Evolutionary conservation across 2,329 filamentous ascomycete species (phyloP), one percentile per base, ranked within the genome.

Genomic region (Fusarium nygamai): DNA sequence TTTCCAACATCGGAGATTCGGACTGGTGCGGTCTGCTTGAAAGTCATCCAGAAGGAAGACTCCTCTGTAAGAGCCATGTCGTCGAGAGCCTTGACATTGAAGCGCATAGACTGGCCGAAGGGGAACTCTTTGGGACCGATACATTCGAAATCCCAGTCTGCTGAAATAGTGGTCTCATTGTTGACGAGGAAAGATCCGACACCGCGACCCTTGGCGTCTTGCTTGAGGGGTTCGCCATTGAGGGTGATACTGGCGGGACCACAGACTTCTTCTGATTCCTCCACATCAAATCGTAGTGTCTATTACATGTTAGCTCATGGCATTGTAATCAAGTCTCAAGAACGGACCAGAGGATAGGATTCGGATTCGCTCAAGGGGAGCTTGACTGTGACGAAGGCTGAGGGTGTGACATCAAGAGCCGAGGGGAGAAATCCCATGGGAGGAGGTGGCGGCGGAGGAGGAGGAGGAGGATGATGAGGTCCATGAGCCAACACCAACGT

Each of bases 71-170:
- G 77, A 39, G 81, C 60, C 65, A 80, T 79, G 56, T 83, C 85
- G 75, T 88, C 82, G 39, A 88, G 67, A 13, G 80, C 82, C 43
- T 84, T 75, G 48, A 88, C 78, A 41, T 82, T 80, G 48, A 89
- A 83, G 64, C 80, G 83, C 76, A 89, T 77, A 20, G 84, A 74
- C 74, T 88, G 86, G 56, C 84, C 84, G 56, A 84, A 78, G 19
- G 83, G 81, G 44, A 81, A 78, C 31, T 82, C 80, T 62, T 83
- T 82, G 58, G 83, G 79, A 20, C 82, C 81, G 44, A 79, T 56
- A 69, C 88, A 89, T 66, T 83, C 82, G 64, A 88, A 85, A 22
- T 80, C 78, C 88, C 88, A 89, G 57, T 82, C 81, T 64, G 85
- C 86, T 29, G 81, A 78, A 60, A 88, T 79, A 57, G 81, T 74